phyloP scores from a whole-genome alignment of 495 filamentous ascomycete species.

The Penicillium waksmanii region DNA sequence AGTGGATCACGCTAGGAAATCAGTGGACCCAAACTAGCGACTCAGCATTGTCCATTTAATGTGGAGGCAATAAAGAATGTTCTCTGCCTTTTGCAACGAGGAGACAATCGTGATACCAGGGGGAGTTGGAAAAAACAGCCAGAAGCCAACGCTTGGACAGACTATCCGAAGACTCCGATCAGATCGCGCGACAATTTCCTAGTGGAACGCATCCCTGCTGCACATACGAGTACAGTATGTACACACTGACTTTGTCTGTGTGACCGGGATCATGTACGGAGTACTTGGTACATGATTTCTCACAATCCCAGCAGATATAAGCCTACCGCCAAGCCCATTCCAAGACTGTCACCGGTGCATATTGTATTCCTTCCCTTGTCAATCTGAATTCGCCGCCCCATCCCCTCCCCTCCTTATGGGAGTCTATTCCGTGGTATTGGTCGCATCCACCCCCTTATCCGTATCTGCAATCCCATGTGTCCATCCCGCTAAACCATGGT shows the following conservation, averaged over 20 bases:
- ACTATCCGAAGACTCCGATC: slow-evolving; percentile 4
- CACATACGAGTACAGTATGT: background rate
- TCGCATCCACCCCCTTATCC: background rate
- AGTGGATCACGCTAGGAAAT: slow-evolving; percentile 34
- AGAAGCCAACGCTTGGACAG: slow-evolving; percentile 1
- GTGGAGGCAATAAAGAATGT: slow-evolving; percentile 35
- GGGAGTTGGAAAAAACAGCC: background rate
- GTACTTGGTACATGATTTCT: background rate
- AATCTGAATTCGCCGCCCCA: slow-evolving; percentile 11
- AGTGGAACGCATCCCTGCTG: background rate
- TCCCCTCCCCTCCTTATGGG: background rate
- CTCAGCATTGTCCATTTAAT: slow-evolving; percentile 29
- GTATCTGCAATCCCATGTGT: slow-evolving; percentile 10
- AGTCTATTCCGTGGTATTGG: slow-evolving; percentile 16
- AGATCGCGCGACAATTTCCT: background rate
- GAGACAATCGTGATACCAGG: background rate
- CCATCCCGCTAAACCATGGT: slow-evolving; percentile 17
- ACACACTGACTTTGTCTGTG: background rate
- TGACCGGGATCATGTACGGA: background rate
- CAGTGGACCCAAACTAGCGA: slow-evolving; percentile 31
- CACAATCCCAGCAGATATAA: slow-evolving; percentile 24
- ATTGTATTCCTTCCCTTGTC: slow-evolving; percentile 14
- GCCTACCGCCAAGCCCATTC: slow-evolving; percentile 30
- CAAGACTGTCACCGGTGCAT: slow-evolving; percentile 21
- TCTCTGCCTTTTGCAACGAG: slow-evolving; percentile 21